Conservation (phyloP, 306 rosid species). For the Cucurbita ficifolia region DNA sequence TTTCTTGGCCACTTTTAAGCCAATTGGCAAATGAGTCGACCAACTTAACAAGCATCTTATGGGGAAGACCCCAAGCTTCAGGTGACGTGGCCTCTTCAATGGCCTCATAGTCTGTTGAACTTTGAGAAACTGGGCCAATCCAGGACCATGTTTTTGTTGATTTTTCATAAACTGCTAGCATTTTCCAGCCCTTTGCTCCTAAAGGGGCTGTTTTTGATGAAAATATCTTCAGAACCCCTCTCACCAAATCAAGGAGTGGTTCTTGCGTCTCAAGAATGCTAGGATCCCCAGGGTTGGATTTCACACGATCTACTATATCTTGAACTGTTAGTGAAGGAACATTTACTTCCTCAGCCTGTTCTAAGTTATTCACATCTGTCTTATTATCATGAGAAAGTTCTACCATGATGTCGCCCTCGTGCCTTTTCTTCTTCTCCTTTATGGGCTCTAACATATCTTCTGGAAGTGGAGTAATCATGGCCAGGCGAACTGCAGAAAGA, state of each 20-base stretch:
- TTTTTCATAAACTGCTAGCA: constrained; percentile 59
- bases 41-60: constrained; percentile 91
- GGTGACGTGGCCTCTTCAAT: constrained; percentile 73
- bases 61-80: constrained; percentile 91
- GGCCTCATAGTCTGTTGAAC: constrained; percentile 44
- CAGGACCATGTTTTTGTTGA: constrained; percentile 78
- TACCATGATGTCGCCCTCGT: constrained; percentile 27
- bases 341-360: constrained; percentile 33
- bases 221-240: constrained; percentile 92
- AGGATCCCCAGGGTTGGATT: constrained; percentile 91
- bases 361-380: constrained; percentile 20
- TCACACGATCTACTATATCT: constrained; percentile 74
- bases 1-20: constrained; percentile 98
- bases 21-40: constrained; percentile 97
- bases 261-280: constrained; percentile 94
- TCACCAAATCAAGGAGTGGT: constrained; percentile 91
- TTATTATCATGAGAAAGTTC: constrained; percentile 27
- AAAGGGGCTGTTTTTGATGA: constrained; percentile 94
- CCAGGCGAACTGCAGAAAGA: constrained; percentile 89
- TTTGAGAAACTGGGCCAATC: constrained; percentile 62
- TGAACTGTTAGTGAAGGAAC: constrained; percentile 55
- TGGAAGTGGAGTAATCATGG: constrained; percentile 58
- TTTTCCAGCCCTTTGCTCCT: constrained; percentile 97
- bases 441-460: constrained; percentile 45
- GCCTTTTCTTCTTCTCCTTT: constrained; percentile 33